phyloP scores from a whole-genome alignment of 164 flowering plant genomes.

The Santalum album region DNA sequence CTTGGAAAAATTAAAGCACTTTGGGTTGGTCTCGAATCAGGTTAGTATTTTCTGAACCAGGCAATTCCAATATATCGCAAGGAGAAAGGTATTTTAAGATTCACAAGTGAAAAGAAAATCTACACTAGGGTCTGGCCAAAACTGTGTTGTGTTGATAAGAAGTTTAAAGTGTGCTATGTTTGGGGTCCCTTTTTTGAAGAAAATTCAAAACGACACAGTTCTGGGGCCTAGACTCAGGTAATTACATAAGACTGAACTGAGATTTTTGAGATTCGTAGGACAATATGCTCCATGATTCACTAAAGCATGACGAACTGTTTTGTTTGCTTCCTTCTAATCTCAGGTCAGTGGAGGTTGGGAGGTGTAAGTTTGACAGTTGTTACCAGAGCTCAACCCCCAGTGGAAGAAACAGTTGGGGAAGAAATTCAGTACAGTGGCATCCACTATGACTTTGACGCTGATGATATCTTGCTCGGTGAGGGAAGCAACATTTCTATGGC shows the following conservation, averaged over 20 bases:
- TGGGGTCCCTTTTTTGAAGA: too few species aligned
- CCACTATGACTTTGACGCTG: constrained; percentile 41
- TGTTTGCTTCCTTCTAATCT: constrained; percentile 9
- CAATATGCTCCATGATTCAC: too few species aligned
- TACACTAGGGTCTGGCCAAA: too few species aligned
- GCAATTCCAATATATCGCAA: too few species aligned
- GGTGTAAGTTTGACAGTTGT: constrained; percentile 40
- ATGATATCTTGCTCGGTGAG: constrained; percentile 66
- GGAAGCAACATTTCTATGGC: constrained; percentile 48
- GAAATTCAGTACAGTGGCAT: constrained; percentile 14
- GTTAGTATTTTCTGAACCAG: constrained; percentile 22
- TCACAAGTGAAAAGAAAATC: too few species aligned
- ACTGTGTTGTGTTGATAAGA: too few species aligned
- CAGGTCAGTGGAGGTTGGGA: constrained; percentile 89
- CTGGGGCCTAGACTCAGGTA: too few species aligned
- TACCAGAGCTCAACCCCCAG: constrained; percentile 8
- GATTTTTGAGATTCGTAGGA: too few species aligned
- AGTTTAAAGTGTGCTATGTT: too few species aligned
- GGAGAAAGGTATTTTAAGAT: too few species aligned
- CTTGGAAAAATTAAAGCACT: constrained; percentile 55
- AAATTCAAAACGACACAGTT: too few species aligned
- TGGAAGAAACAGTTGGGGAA: constrained; percentile 17
- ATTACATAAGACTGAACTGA: too few species aligned
- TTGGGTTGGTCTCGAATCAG: constrained; percentile 84
- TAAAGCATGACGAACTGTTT: neutral